Conservation (phyloP, 306 rosid genomes). For the Prunus armeniaca region DNA sequence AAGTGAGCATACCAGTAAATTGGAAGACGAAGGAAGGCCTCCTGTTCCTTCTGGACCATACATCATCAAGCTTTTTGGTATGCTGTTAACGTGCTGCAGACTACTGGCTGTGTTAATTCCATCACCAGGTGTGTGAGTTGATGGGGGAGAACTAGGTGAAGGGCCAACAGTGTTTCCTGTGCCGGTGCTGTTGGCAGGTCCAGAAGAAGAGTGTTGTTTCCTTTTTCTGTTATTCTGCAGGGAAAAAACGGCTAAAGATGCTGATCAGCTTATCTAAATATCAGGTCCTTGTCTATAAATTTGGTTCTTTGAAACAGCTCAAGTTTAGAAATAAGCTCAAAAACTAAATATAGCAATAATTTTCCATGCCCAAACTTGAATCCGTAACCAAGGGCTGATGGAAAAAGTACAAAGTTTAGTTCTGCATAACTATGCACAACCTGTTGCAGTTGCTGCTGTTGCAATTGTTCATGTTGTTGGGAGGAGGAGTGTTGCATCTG, state of each 20-base stretch:
- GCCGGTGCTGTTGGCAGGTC: slow-evolving; percentile 89
- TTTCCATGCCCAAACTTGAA: neutral
- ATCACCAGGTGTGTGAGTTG: slow-evolving; percentile 91
- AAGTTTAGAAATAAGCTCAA: slow-evolving; percentile 1
- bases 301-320: neutral
- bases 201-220: slow-evolving; percentile 90
- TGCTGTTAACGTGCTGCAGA: slow-evolving; percentile 67
- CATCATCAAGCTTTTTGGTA: slow-evolving; percentile 68
- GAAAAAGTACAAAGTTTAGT: neutral
- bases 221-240: slow-evolving; percentile 77
- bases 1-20: slow-evolving; percentile 67
- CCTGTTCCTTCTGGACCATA: slow-evolving; percentile 76
- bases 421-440: slow-evolving; percentile 33
- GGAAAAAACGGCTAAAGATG: slow-evolving; percentile 17
- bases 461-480: slow-evolving; percentile 80
- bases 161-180: slow-evolving; percentile 90
- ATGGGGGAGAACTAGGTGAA: slow-evolving; percentile 84
- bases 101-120: slow-evolving; percentile 64
- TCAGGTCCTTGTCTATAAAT: slow-evolving; percentile 9
- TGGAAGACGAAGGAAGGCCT: slow-evolving; percentile 82
- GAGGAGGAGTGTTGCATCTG: slow-evolving; percentile 73
- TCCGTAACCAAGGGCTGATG: neutral
- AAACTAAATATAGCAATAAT: neutral
- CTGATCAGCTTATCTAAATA: slow-evolving; percentile 7
- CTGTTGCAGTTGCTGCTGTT: slow-evolving; percentile 78